Percentiles rank a stretch among this genome's conserved stretches.
These are phyloP conservation scores for Adenanthera pavonina DNA, from an alignment of 306 rosid genomes.

Conservation along the genomic window DNA sequence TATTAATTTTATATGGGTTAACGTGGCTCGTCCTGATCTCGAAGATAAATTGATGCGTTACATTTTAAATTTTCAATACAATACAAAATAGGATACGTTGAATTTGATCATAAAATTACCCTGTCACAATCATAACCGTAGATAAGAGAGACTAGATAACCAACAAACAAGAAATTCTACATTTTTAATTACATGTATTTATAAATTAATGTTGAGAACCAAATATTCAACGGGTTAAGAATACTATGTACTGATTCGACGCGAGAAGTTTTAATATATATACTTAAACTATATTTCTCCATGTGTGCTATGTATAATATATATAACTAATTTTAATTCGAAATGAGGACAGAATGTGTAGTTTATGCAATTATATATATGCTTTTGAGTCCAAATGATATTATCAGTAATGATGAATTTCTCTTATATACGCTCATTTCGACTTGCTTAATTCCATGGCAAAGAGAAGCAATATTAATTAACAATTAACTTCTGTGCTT, in stretches of 20 bases:
- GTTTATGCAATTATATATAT: neutral
- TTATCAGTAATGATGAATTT: neutral
- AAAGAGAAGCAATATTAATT: neutral
- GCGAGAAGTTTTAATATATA: neutral
- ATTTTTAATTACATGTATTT: neutral
- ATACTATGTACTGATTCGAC: neutral
- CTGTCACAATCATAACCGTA: conserved; percentile 7
- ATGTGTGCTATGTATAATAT: neutral
- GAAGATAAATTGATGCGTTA: neutral
- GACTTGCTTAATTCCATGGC: neutral
- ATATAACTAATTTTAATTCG: neutral
- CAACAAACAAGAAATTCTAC: neutral
- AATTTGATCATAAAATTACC: neutral
- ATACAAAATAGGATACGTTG: conserved; percentile 9
- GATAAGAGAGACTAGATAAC: neutral
- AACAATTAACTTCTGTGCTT: neutral
- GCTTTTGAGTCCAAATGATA: neutral
- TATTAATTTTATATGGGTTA: neutral
- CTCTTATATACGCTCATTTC: neutral
- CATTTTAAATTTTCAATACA: neutral
- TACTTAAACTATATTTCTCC: neutral
- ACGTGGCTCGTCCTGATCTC: neutral
- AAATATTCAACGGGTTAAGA: neutral
- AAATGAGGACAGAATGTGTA: neutral
- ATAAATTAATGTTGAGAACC: neutral